phyloP scores from a whole-genome alignment of 805 yeast species.

The Candida piceae region DNA sequence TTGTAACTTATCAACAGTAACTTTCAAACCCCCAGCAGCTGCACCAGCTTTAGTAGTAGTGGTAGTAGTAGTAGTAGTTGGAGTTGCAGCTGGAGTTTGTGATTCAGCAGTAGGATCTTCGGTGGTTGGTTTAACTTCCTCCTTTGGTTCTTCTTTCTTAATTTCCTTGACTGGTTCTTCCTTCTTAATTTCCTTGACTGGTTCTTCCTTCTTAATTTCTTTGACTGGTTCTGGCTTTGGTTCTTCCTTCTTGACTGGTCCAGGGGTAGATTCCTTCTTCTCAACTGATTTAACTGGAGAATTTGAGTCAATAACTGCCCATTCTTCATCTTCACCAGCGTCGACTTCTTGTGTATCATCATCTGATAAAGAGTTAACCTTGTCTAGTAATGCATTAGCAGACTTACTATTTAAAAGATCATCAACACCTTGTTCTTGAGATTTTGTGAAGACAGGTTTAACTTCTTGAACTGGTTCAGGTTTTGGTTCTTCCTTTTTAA shows the following conservation, averaged over 20 bases:
- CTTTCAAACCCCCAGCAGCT: conserved; percentile 62
- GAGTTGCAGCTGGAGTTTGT: conserved; percentile 5
- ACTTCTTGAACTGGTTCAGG: conserved; percentile 4
- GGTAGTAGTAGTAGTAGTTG: conserved; percentile 20
- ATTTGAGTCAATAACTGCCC: conserved; percentile 16
- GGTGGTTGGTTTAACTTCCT: conserved; percentile 1
- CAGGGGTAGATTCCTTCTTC: conserved; percentile 4
- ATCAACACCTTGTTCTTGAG: conserved; percentile 39
- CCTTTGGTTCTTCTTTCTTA: conserved; percentile 3
- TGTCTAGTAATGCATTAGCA: conserved; percentile 43
- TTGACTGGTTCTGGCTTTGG: conserved; percentile 5
- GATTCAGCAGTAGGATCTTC: not conserved
- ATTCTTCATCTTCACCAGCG: conserved; percentile 26
- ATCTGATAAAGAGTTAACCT: conserved; percentile 36
- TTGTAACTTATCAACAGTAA: conserved; percentile 64
- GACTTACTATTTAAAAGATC: conserved; percentile 43
- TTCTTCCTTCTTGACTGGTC: conserved; percentile 4
- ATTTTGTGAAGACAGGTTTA: conserved; percentile 20
- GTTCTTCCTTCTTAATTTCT: conserved; percentile 2
- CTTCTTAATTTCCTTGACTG: conserved; percentile 2
- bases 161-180: conserved; percentile 2
- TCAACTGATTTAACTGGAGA: not conserved
- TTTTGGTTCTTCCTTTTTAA: not conserved
- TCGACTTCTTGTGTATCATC: conserved; percentile 33
- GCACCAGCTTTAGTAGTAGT: conserved; percentile 32